Evolutionary conservation across 371 early-diverging fungal genomes (phyloP), one percentile per base, ranked within the genome.

Genomic region (Conidiobolus incongruus): DNA sequence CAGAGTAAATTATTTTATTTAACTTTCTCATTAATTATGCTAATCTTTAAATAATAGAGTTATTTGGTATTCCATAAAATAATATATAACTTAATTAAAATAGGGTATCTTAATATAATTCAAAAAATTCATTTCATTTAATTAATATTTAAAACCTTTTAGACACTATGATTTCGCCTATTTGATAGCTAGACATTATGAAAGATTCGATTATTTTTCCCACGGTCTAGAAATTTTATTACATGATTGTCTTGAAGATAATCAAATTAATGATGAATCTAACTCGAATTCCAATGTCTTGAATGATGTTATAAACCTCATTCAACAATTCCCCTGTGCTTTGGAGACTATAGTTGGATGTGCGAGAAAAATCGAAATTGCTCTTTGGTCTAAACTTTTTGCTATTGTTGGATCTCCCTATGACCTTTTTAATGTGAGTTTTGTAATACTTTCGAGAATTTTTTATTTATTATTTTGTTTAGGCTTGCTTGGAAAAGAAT

Each of bases 321-420:
- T 89, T 45, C 65, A 75, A 40, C 68, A 71, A 30, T 86, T 83
- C 46, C 72, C 76, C 4, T 64, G 68, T 36, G 71, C 68, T 28
- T 54, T 80, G 35, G 86, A 91, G 38, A 75, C 81, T 17, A 75
- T 91, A 58, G 86, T 81, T 13, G 72, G 77, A 28, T 88, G 87
- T 53, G 85, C 88, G 16, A 59, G 91, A 31, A 91, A 91, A 53
- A 79, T 81, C 1, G 91, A 91, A 55, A 75, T 82, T 1, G 70
- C 85, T 2, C 56, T 83, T n/a, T 91, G 91, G 91, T 68, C 65
- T 26, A 75, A 81, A 51, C 62, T 87, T 40, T 91, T 91, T 49
- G 58, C 68, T 3, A 69, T 73, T 20, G 81, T 77, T 0, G 88
- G 85, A 0, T 68, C 76, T 37, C 81, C 86, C 0, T 67, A 73